Conservation (phyloP, 2,329 filamentous ascomycete species). For the Coniella lustricola region DNA sequence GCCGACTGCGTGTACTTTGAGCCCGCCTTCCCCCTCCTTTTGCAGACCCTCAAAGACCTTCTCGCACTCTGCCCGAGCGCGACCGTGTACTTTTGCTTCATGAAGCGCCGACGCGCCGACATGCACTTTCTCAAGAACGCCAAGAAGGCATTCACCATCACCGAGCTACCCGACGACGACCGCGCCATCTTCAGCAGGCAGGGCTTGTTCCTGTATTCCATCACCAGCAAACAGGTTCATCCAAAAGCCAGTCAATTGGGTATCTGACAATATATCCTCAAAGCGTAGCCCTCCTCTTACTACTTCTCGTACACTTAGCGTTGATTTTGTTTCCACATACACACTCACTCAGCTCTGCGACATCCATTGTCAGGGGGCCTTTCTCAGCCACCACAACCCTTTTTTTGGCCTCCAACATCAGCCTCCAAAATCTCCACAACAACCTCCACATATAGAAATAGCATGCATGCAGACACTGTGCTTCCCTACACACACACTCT, state of each 20-base stretch:
- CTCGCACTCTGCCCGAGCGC: slow-evolving; percentile 63
- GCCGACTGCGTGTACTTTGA: slow-evolving; percentile 98
- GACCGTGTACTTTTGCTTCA: slow-evolving; percentile 80
- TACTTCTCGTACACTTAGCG: too few relatives aligned
- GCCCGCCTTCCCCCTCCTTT: slow-evolving; percentile 82
- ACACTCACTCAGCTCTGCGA: too few relatives aligned
- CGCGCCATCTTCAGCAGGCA: slow-evolving; percentile 49
- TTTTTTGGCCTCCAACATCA: too few relatives aligned
- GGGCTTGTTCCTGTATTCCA: slow-evolving; percentile 54
- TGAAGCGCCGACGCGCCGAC: slow-evolving; percentile 78
- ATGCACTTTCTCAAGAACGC: slow-evolving; percentile 67
- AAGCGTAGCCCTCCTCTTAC: too few relatives aligned
- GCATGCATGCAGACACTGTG: too few relatives aligned
- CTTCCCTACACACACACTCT: too few relatives aligned
- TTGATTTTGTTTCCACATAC: too few relatives aligned
- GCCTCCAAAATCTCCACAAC: too few relatives aligned
- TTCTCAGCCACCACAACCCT: too few relatives aligned
- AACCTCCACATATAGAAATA: too few relatives aligned
- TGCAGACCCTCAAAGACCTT: slow-evolving; percentile 69
- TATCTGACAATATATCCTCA: too few relatives aligned
- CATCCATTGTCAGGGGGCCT: too few relatives aligned
- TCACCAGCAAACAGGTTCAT: slow-evolving; percentile 34
- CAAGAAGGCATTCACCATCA: slow-evolving; percentile 57
- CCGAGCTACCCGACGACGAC: slow-evolving; percentile 57
- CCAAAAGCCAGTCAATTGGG: not conserved